phyloP scores from a whole-genome alignment of 2,329 filamentous ascomycete species.

The Ceratocystis smalleyi region DNA sequence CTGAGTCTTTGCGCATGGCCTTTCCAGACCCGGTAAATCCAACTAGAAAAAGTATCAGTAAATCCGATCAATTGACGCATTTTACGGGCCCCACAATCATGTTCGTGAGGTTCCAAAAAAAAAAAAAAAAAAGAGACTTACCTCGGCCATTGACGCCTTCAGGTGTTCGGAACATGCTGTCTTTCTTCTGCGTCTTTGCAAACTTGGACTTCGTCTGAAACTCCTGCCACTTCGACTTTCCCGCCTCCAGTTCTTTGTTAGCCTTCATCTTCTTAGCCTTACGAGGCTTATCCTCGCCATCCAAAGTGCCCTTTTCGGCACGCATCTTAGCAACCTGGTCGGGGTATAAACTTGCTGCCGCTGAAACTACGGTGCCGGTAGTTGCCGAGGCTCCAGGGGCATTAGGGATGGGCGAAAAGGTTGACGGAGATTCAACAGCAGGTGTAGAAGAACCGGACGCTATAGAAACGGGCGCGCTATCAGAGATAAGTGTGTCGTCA shows the following conservation, averaged over 20 bases:
- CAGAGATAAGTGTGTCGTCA: slow-evolving; percentile 42
- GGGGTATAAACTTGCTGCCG: slow-evolving; percentile 41
- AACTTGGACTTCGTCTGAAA: slow-evolving; percentile 68
- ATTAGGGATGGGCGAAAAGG: slow-evolving; percentile 12
- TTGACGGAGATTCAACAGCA: slow-evolving; percentile 4
- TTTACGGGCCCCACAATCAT: neutral
- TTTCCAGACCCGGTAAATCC: slow-evolving; percentile 93
- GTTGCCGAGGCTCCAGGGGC: slow-evolving; percentile 21
- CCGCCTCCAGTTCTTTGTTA: slow-evolving; percentile 76
- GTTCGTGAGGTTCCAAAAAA: neutral
- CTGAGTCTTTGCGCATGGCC: slow-evolving; percentile 83
- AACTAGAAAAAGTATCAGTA: slow-evolving; percentile 40
- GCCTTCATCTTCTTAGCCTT: slow-evolving; percentile 84
- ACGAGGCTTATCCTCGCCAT: slow-evolving; percentile 52
- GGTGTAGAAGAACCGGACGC: slow-evolving; percentile 3
- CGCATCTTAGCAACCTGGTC: slow-evolving; percentile 38
- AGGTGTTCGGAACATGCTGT: slow-evolving; percentile 92
- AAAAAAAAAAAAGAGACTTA: slow-evolving; percentile 28
- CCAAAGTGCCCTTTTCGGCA: slow-evolving; percentile 40
- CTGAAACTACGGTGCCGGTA: slow-evolving; percentile 36
- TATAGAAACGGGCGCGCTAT: slow-evolving; percentile 20
- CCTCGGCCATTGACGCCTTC: slow-evolving; percentile 76
- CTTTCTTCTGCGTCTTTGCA: slow-evolving; percentile 57
- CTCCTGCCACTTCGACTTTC: slow-evolving; percentile 89
- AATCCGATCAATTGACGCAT: neutral